Evolutionary conservation across 805 yeast species (phyloP), one percentile per base, ranked within the genome.

Genomic region (Kodamaea kakaduensis): DNA sequence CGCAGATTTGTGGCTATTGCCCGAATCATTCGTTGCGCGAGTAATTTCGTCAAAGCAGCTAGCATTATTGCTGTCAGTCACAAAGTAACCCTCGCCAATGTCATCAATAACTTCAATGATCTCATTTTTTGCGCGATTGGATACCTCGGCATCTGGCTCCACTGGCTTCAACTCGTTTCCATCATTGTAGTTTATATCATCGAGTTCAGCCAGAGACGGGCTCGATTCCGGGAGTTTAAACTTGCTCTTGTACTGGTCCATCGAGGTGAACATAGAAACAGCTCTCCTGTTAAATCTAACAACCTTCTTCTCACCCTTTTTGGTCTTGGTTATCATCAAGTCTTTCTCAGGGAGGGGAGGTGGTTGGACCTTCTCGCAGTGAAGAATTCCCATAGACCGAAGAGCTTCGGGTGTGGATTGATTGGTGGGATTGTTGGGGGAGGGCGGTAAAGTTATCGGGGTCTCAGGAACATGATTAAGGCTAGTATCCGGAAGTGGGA

Each of bases 221-320:
- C 19, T 21, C 15, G 31, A 29, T 8, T 34, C n/a, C 7, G 26
- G 30, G 12, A 36, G 36, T 16, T 28, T 17, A 30, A 32, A 23
- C 10, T 25, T 18, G 20, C 17, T 16, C 25, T 31, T 30, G 34
- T 41, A 40, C 38, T 38, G 39, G 25, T 41, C 42, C 20, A 23
- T 16, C 8, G 43, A 31, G 6, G 30, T 32, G 36, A 33, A 34
- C 43, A 40, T 40, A 8, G 43, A 40, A 10, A 40, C 43, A 6
- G 36, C 40, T 24, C 43, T 36, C n/a, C 24, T 31, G 22, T 29
- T 30, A 16, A 25, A 13, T 9, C 36, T 15, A 10, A 26, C 23
- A 1, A 26, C 34, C 20, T 31, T 38, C 17, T 25, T 24, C 15
- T 21, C 17, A 2, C 38, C 38, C 16, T 36, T 17, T 9, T 29